phyloP scores from a whole-genome alignment of 169 alveolate genomes.

The Plasmodium gallinaceum region DNA sequence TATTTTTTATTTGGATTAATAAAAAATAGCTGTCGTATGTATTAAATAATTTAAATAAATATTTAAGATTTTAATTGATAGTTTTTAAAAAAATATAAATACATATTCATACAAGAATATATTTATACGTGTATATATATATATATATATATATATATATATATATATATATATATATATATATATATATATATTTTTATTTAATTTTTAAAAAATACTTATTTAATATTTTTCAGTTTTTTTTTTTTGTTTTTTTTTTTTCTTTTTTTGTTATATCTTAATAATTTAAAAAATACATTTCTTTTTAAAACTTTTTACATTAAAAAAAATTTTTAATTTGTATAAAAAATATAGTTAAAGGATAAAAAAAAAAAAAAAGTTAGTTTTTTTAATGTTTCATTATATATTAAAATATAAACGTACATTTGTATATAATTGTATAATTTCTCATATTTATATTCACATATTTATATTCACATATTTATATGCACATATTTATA shows the following conservation, averaged over 20 bases:
- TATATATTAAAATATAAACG: too few relatives aligned
- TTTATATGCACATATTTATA: not conserved
- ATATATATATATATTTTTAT: too few relatives aligned
- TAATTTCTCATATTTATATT: not conserved
- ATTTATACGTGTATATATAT: too few relatives aligned
- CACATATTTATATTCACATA: not conserved
- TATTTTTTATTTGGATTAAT: constrained; percentile 8
- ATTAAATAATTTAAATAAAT: constrained; percentile 6
- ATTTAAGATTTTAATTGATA: not conserved
- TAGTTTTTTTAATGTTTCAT: not conserved
- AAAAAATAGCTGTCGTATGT: not conserved
- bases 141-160: too few relatives aligned
- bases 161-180: too few relatives aligned
- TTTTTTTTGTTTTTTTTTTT: not conserved
- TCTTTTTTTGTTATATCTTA: not conserved
- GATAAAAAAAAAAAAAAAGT: not conserved
- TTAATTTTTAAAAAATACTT: too few relatives aligned
- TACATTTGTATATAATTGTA: not conserved
- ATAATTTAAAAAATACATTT: not conserved
- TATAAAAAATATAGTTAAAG: not conserved
- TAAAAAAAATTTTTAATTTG: constrained; percentile 3
- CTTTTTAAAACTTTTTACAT: not conserved
- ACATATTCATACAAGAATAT: too few relatives aligned
- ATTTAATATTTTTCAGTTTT: not conserved
- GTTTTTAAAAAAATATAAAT: not conserved